Evolutionary conservation across 805 yeast species (phyloP), one percentile per base, ranked within the genome.

Genomic region (Ogataea ganodermae): DNA sequence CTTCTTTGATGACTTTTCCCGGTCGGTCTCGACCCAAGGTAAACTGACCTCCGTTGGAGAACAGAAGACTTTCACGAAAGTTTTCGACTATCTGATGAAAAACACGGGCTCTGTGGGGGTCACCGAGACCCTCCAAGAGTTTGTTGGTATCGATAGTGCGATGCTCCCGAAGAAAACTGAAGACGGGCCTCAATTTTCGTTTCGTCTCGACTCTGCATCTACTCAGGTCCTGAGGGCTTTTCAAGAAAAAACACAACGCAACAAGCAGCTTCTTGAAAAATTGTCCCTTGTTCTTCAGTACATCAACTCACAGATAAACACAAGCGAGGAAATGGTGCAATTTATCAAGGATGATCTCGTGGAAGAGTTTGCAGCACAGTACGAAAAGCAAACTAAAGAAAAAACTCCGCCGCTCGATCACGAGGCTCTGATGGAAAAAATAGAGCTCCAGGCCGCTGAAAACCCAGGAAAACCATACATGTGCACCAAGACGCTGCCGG

Each of bases 11-110:
- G 65, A 57, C 20, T 62, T 60, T 40, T 58, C 62, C 18, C 49
- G 51, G 24, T 53, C 63, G 10, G 54, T 51, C 18, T 45, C 48
- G 33, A 39, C 41, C 13, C 50, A 49, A 30, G 42, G 52, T 12
- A 56, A 56, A 36, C 49, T 59, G 35, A 52, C 67, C 2, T 62
- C 68, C 0, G 56, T 63, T 35, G 65, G 65, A 31, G 70, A 66
- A 41, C 66, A 63, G 42, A 60, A 64, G 42, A 62, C 68, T 3
- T 66, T 65, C 40, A 57, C 63, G 38, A 57, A 56, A 35, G 61
- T 65, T 2, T 62, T 66, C 16, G 58, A 61, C 33, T 61, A 63
- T 45, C 46, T 66, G 36, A 54, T 58, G 40, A 55, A 59, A 32
- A 50, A 52, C 35, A 44, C 50, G 14, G 57, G 54, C 14, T 43